Base-by-base conservation (phyloP, 73 alveolate species). In the Breviolum minutum region DNA sequence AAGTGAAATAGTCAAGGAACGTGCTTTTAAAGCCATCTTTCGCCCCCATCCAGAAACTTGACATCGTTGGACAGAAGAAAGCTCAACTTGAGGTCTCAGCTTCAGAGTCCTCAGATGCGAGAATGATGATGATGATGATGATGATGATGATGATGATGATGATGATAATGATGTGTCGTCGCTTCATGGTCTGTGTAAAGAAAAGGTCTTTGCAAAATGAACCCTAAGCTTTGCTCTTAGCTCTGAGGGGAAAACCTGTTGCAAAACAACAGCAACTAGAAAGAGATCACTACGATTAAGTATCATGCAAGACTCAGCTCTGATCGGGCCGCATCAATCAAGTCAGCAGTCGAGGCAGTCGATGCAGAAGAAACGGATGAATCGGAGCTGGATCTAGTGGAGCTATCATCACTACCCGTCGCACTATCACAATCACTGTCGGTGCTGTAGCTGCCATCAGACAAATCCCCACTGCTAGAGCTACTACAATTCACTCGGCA, bases 1-100 rank as follows among this genome's bases (percentile, higher is more conserved):
- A 7, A 40, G 16, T 5, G 19, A 19, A 17, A 2, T 6, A 80
- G 69, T 40, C 69, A 80, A 80, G 68, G 26, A 14, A 3, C 70
- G 70, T 7, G 32, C 89, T 16, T 48, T 8, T 6, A 0, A 48
- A 0, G 70, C 89, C 68, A 80, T 40, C 64, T 2, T 13, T 5
- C 26, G 70, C 27, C 89, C 89, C 89, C 89, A 80, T 64, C 89
- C 89, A 80, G 89, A 80, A 16, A 80, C 89, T 6, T 40, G 70
- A 30, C 54, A 10, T 26, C 17, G 32, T 80, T 80, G 89, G 9
- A 80, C 10, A 16, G 68, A 27, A 48, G 89, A 80, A 11, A 80
- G 27, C 40, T 17, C 17, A 17, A 80, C 89, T 12, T 80, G 89
- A 48, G 89, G 89, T 68, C 17, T 80, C 89, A 40, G 20, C 13